Base-by-base conservation (phyloP, 805 yeast genomes). In the Dipodascopsis uninucleata region DNA sequence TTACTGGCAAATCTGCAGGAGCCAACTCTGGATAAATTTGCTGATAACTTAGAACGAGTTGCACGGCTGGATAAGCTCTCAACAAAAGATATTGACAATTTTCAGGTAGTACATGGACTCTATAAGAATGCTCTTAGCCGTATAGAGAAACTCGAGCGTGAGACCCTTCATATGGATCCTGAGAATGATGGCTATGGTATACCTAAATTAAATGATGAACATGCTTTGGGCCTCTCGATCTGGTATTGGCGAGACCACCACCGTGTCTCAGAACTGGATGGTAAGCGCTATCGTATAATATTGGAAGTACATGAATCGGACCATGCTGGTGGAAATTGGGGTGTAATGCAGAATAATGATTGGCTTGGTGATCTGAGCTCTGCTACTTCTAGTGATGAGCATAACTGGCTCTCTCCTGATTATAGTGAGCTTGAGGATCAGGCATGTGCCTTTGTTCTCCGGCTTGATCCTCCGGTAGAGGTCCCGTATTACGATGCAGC, bases 61-160 rank as follows among this genome's bases (percentile, higher is more conserved):
- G 58, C 68, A 17, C 49, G 63, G 6, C 58, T 63, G 36, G 71
- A 67, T 49, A 58, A 62, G 14, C 57, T 61, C 29, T 58, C 67
- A 4, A 57, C 65, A 3, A 56, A 60, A 20, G 55, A 59, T 16
- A 60, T 59, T 3, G 70, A 67, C 49, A 62, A 65, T 34, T 66
- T 67, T 46, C 55, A 58, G 16, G 58, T 61, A 2, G 34, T 67
- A 17, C 68, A 63, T 23, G 53, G 57, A 14, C 39, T 67, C 3
- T 43, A 66, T 33, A 20, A 9, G 2, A 53, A 44, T 28, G 67
- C 67, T 1, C 48, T 67, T 3, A 45, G 38, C 28, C 44, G 47
- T 5, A 47, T 45, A 18, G 43, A 45, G 17, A 39, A 37, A 22
- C 33, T 28, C 32, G 42, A 41, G 22, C 29, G 24, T 6, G 29